phyloP scores from a whole-genome alignment of 306 rosid species.

The Quercus engelmannii region DNA sequence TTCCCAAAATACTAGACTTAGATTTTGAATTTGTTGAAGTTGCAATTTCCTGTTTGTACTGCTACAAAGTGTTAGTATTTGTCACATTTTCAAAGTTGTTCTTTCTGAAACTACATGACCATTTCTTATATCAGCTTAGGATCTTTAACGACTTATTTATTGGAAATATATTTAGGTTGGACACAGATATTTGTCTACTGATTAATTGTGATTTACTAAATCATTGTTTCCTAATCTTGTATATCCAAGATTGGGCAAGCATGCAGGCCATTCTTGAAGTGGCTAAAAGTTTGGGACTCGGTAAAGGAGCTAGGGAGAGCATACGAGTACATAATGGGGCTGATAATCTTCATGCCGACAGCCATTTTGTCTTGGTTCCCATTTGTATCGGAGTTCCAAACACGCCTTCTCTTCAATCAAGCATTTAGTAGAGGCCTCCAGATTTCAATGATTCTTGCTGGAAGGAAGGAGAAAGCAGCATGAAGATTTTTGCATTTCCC shows the following conservation, averaged over 20 bases:
- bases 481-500: not conserved
- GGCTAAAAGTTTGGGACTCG: slow-evolving; percentile 69
- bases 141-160: not conserved
- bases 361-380: slow-evolving; percentile 94
- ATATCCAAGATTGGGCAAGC: slow-evolving; percentile 72
- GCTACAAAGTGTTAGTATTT: not conserved
- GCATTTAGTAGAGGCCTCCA: slow-evolving; percentile 97
- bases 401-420: slow-evolving; percentile 90
- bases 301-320: slow-evolving; percentile 83
- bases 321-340: slow-evolving; percentile 85
- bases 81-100: not conserved
- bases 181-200: not conserved
- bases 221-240: not conserved
- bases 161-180: not conserved
- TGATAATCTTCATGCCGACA: slow-evolving; percentile 69
- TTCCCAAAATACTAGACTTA: not conserved
- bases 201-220: not conserved
- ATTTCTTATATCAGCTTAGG: not conserved
- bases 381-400: slow-evolving; percentile 85
- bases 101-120: not conserved
- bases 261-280: slow-evolving; percentile 54
- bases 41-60: not conserved
- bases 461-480: slow-evolving; percentile 46
- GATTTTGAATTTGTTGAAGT: not conserved
- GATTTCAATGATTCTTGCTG: slow-evolving; percentile 90